A percentile compares a stretch with the other conserved stretches of the same genome.
Conservation (phyloP, 805 yeast genomes). For the Hanseniaspora mollemarum region DNA sequence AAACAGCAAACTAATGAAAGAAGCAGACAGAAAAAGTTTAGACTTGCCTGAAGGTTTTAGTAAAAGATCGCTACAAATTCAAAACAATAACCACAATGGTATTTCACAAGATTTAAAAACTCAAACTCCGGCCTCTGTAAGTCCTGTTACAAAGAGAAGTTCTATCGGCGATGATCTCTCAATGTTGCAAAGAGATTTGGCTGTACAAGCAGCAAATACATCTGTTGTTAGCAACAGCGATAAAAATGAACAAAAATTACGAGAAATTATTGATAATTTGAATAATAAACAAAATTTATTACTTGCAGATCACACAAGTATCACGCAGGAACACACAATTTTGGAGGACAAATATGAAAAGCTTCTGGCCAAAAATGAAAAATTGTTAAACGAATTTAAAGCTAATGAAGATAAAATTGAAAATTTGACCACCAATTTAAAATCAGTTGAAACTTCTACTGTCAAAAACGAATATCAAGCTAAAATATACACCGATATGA, state of each 20-base stretch:
- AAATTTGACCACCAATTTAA: not conserved
- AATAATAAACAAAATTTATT: not conserved
- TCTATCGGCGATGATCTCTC: not conserved
- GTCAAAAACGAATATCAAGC: slow-evolving; percentile 4
- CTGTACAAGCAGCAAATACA: slow-evolving; percentile 3
- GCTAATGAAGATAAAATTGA: not conserved
- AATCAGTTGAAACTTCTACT: not conserved
- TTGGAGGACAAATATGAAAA: slow-evolving; percentile 3
- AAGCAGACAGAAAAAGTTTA: not conserved
- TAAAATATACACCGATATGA: slow-evolving; percentile 22
- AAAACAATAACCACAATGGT: not conserved
- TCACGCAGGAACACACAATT: not conserved
- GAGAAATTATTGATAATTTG: not conserved
- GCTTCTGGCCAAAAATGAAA: not conserved
- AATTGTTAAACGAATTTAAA: not conserved
- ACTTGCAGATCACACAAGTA: not conserved
- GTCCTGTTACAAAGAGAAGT: not conserved
- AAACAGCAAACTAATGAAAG: not conserved
- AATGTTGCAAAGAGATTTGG: not conserved
- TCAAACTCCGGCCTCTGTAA: not conserved
- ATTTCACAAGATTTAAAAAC: not conserved
- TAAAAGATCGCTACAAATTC: not conserved
- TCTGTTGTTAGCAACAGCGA: not conserved
- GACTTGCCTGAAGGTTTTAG: slow-evolving; percentile 1
- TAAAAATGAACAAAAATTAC: not conserved